These are phyloP conservation scores for Karstenula rhodostoma DNA, from an alignment of 2,329 filamentous ascomycete species.

Conservation along the genomic window DNA sequence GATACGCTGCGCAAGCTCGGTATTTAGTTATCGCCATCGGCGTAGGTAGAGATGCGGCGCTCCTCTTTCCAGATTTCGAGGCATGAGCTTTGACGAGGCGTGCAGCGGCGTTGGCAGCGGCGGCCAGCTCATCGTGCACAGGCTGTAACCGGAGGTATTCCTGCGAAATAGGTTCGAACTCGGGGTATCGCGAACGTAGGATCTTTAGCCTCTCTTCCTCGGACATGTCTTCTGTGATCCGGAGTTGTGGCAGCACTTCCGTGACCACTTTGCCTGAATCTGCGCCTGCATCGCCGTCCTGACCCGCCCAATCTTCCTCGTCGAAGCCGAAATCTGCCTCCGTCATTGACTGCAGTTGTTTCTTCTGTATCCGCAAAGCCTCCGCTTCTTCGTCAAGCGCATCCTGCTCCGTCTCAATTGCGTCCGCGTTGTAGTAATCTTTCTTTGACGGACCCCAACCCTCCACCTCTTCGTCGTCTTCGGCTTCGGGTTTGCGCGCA, in stretches of 20 bases:
- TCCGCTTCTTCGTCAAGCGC: constrained; percentile 93
- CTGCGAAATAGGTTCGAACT: constrained; percentile 85
- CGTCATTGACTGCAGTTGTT: constrained; percentile 86
- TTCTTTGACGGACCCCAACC: constrained; percentile 89
- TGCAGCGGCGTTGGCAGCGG: constrained; percentile 66
- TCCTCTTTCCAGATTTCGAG: constrained; percentile 31
- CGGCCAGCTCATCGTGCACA: constrained; percentile 65
- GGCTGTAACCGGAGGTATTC: constrained; percentile 78
- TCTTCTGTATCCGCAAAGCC: constrained; percentile 85
- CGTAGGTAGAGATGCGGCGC: constrained; percentile 21
- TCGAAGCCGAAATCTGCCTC: constrained; percentile 95
- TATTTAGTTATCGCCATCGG: constrained; percentile 68
- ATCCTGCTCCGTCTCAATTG: constrained; percentile 72
- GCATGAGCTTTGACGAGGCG: constrained; percentile 43
- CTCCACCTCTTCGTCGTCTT: constrained; percentile 66
- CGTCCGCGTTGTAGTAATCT: constrained; percentile 93
- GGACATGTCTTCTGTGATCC: constrained; percentile 81
- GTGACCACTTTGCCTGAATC: constrained; percentile 69
- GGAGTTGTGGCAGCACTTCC: constrained; percentile 83
- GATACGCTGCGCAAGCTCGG: constrained; percentile 82
- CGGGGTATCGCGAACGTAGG: constrained; percentile 83
- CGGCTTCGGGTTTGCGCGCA: constrained; percentile 51
- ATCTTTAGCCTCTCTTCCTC: constrained; percentile 77
- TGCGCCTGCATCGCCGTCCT: constrained; percentile 58
- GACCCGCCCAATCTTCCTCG: constrained; percentile 80